Evolutionary conservation across 148 eudicot species (phyloP).

Genomic region (Vaccinium myrtillus): DNA sequence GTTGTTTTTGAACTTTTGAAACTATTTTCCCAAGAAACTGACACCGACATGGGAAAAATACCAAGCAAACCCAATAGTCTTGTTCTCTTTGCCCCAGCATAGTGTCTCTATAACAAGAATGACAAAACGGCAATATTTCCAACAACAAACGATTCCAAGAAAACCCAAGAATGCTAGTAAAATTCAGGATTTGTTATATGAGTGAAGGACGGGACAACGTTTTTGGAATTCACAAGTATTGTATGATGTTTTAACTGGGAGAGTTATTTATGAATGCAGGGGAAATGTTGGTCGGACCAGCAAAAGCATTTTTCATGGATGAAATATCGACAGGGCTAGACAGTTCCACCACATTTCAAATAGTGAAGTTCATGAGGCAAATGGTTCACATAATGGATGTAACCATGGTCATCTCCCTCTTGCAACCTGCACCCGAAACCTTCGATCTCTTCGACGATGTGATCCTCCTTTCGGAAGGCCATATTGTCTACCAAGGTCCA

Average conservation of each 20-base stretch:
- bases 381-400: conserved; percentile 35
- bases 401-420: conserved; percentile 39
- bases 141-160: too few relatives aligned
- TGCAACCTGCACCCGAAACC: conserved; percentile 47
- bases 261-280: conserved; percentile 15
- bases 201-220: neutral
- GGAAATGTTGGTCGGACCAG: conserved; percentile 44
- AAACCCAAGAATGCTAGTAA: neutral
- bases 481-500: conserved; percentile 41
- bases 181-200: neutral
- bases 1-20: neutral
- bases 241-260: neutral
- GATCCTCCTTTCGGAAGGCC: conserved; percentile 33
- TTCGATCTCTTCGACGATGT: conserved; percentile 37
- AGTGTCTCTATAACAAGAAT: too few relatives aligned
- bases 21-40: neutral
- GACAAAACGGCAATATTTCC: too few relatives aligned
- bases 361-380: conserved; percentile 36
- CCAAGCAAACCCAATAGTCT: neutral
- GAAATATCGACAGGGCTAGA: conserved; percentile 42
- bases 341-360: conserved; percentile 40
- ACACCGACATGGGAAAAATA: neutral
- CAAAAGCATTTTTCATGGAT: conserved; percentile 41
- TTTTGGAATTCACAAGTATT: neutral
- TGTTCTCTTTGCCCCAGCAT: neutral